Evolutionary conservation across 1,139 yeast genomes (phyloP).

Genomic region (Sugiyamaella novakii): DNA sequence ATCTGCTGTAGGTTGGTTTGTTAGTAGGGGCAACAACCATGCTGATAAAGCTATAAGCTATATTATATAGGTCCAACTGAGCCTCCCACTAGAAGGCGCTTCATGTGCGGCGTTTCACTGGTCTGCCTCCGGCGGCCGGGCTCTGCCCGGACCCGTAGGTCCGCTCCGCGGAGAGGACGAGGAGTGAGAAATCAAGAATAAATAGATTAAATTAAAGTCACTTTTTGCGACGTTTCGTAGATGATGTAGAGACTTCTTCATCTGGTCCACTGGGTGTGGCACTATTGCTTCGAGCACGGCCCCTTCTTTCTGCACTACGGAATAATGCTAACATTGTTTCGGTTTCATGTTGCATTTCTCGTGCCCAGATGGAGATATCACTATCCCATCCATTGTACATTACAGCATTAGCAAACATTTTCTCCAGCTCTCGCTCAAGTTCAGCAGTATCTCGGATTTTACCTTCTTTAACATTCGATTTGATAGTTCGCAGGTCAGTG

Average conservation of each 20-base stretch:
- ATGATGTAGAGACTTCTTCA: neutral
- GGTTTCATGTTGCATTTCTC: slow-evolving; percentile 56
- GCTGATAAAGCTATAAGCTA: too few species aligned
- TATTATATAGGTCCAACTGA: too few species aligned
- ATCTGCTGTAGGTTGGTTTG: too few species aligned
- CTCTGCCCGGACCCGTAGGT: too few species aligned
- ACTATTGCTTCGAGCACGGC: slow-evolving; percentile 21
- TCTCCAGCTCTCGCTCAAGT: slow-evolving; percentile 66
- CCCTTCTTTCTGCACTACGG: slow-evolving; percentile 38
- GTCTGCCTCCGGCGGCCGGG: too few species aligned
- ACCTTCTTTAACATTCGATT: slow-evolving; percentile 60
- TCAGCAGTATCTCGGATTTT: slow-evolving; percentile 53
- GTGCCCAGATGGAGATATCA: slow-evolving; percentile 62
- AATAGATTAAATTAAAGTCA: too few species aligned
- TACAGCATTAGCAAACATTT: slow-evolving; percentile 81
- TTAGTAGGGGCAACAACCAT: too few species aligned
- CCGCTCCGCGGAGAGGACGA: too few species aligned
- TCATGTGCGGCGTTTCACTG: too few species aligned
- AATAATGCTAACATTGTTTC: slow-evolving; percentile 42
- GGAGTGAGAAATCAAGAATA: too few species aligned
- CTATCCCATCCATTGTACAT: slow-evolving; percentile 75
- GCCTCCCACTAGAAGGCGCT: too few species aligned
- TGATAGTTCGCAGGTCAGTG: slow-evolving; percentile 65
- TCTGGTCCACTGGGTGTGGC: slow-evolving; percentile 21
- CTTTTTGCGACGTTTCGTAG: slow-evolving; percentile 12